Evolutionary conservation across 2,329 filamentous ascomycete species (phyloP).

Genomic region (Cladosporium sp.): DNA sequence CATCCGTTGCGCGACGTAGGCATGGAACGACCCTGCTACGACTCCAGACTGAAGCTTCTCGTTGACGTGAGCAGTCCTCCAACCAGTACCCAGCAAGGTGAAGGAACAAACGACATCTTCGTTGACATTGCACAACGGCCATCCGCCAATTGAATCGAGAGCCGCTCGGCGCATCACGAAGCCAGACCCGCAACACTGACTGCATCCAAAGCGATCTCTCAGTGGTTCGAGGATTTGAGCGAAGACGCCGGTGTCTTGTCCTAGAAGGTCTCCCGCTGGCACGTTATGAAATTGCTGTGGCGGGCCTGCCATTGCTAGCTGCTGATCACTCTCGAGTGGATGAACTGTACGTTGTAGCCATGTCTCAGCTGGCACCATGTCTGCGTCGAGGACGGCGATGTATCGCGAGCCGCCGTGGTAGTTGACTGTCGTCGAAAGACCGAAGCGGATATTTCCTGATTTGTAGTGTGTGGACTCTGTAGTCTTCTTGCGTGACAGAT

Average conservation of each 20-base stretch:
- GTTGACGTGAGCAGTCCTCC: constrained; percentile 2
- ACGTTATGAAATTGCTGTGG: constrained; percentile 14
- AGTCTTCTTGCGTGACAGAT: constrained; percentile 18
- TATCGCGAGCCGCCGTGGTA: not conserved
- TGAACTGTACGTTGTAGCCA: constrained; percentile 13
- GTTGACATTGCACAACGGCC: constrained; percentile 1
- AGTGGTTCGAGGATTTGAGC: constrained; percentile 2
- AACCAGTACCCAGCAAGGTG: not conserved
- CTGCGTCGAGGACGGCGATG: constrained; percentile 11
- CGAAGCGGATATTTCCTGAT: constrained; percentile 23
- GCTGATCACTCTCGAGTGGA: not conserved
- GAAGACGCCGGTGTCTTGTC: constrained; percentile 1
- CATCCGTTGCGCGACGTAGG: constrained; percentile 8
- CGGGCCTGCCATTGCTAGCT: not conserved
- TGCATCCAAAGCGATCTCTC: constrained; percentile 5
- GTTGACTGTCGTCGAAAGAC: constrained; percentile 3
- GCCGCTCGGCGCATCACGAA: constrained; percentile 12
- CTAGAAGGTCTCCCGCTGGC: not conserved
- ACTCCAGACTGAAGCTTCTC: constrained; percentile 11
- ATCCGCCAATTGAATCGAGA: constrained; percentile 11
- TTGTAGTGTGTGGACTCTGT: constrained; percentile 20
- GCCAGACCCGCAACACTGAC: constrained; percentile 14
- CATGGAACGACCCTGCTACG: constrained; percentile 13
- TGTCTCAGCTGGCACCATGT: not conserved
- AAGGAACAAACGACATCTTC: constrained; percentile 16